phyloP scores from a whole-genome alignment of 2,329 filamentous ascomycete species.

The Penicillium verrucosum region DNA sequence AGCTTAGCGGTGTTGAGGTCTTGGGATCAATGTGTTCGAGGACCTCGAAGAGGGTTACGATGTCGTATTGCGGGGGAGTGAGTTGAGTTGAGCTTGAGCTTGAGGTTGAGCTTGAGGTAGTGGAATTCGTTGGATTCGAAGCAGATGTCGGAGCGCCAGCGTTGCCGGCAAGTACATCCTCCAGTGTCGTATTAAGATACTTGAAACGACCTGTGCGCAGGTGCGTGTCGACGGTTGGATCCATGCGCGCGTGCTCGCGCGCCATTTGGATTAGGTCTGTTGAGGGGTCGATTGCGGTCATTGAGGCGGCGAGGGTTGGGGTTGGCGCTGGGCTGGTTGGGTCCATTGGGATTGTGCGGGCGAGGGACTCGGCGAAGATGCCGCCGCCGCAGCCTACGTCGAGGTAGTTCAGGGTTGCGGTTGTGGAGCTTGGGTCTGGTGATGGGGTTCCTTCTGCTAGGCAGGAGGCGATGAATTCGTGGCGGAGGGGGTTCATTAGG shows the following conservation, averaged over 20 bases:
- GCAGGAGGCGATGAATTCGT: slow-evolving; percentile 82
- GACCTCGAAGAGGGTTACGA: slow-evolving; percentile 89
- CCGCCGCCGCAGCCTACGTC: slow-evolving; percentile 95
- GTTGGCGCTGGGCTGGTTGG: slow-evolving; percentile 19
- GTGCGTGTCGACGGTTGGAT: slow-evolving; percentile 60
- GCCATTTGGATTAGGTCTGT: slow-evolving; percentile 58
- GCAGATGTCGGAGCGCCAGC: slow-evolving; percentile 1
- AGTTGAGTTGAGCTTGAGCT: background rate
- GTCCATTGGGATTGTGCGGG: slow-evolving; percentile 39
- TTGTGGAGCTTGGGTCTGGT: slow-evolving; percentile 22
- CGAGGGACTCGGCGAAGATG: slow-evolving; percentile 77
- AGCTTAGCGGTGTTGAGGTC: slow-evolving; percentile 66
- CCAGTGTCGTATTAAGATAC: slow-evolving; percentile 75
- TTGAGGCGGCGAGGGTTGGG: slow-evolving; percentile 39
- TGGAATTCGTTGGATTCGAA: background rate
- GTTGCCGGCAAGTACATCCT: slow-evolving; percentile 44
- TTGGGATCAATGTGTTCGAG: slow-evolving; percentile 85
- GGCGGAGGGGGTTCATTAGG: slow-evolving; percentile 95
- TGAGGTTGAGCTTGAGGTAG: background rate
- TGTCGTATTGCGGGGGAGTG: slow-evolving; percentile 57
- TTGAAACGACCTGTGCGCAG: slow-evolving; percentile 56
- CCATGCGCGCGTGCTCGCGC: slow-evolving; percentile 67
- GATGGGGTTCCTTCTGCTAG: slow-evolving; percentile 54
- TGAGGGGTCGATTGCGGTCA: slow-evolving; percentile 48
- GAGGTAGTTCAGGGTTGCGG: slow-evolving; percentile 59